Evolutionary conservation across 2,329 filamentous ascomycete species (phyloP).

Genomic region (Lecanicillium sp.): DNA sequence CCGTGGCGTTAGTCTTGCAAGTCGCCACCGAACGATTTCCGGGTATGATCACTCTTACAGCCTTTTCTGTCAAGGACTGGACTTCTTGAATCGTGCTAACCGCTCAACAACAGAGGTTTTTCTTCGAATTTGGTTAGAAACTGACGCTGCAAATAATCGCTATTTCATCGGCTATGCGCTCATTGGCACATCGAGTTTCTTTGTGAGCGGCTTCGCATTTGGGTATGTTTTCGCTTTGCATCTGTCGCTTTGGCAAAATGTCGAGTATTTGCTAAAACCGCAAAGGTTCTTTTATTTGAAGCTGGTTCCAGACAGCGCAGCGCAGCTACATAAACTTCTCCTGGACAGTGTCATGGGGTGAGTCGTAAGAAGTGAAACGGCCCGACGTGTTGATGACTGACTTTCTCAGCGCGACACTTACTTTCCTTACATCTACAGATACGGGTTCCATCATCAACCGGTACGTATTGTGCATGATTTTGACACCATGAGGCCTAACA

Average conservation of each 20-base stretch:
- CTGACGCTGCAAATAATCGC: not conserved
- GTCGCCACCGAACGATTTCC: too few relatives aligned
- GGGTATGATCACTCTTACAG: too few relatives aligned
- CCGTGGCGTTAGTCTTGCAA: too few relatives aligned
- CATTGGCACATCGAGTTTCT: not conserved
- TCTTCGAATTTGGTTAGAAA: not conserved
- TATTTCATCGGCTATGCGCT: not conserved
- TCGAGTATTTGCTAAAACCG: not conserved
- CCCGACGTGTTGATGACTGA: too few relatives aligned
- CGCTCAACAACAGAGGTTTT: too few relatives aligned
- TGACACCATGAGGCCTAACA: constrained; percentile 8
- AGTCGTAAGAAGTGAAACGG: not conserved
- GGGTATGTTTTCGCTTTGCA: not conserved
- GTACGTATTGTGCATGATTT: constrained; percentile 6
- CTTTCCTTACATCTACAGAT: constrained; percentile 1
- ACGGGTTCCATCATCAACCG: not conserved
- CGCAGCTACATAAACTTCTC: too few relatives aligned
- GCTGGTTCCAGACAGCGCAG: too few relatives aligned
- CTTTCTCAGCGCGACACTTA: not conserved
- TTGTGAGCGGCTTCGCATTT: not conserved
- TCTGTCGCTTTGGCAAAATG: too few relatives aligned
- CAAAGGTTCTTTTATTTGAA: too few relatives aligned
- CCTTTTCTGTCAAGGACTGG: too few relatives aligned
- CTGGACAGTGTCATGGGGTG: too few relatives aligned
- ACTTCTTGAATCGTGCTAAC: too few relatives aligned